Evolutionary conservation across 2,329 filamentous ascomycete genomes (phyloP), one percentile per base, ranked within the genome.

Genomic region (Metarhizium sp.): DNA sequence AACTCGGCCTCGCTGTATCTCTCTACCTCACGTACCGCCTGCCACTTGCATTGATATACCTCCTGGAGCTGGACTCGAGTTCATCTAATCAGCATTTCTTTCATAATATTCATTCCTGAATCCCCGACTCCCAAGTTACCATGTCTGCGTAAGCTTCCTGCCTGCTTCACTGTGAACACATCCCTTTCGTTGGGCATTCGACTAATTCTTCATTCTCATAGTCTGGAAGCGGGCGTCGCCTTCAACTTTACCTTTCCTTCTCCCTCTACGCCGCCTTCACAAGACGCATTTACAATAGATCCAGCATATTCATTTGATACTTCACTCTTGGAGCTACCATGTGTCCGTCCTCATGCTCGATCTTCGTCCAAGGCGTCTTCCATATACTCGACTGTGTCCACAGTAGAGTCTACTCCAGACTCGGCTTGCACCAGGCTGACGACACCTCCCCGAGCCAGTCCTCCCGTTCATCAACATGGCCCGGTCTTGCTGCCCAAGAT

Each of bases 401-500:
- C 67, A n/a, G 64, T 64, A 34, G 70, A 74, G 51, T 81, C 80
- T 59, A 74, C 75, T 60, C 74, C 78, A 54, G 87, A 87, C 68
- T 88, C 87, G 47, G 76, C 84, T 63, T 78, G 81, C 73, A 88
- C 86, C 20, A 77, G 80, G 61, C 77, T 82, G 63, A 87, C 85
- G 53, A 91, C 87, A 13, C 88, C 88, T 43, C 73, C 78, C 45
- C 75, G 78, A 53, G 80, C 79, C 53, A 78, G 80, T 60, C 87
- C 88, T 38, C 88, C 89, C 58, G 81, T 92, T 62, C 81, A 85
- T 58, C 86, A 90, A 59, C 86, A 91, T 72, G 89, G 90, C 53
- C 89, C 90, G 52, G 76, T 90, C 51, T 76, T 95, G 57, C 78
- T 95, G 36, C 90, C 90, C 66, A 94, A 91, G 78, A 92, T 95